Evolutionary conservation across 306 rosid species (phyloP), one percentile per base, ranked within the genome.

Genomic region (Sicyos edulis): DNA sequence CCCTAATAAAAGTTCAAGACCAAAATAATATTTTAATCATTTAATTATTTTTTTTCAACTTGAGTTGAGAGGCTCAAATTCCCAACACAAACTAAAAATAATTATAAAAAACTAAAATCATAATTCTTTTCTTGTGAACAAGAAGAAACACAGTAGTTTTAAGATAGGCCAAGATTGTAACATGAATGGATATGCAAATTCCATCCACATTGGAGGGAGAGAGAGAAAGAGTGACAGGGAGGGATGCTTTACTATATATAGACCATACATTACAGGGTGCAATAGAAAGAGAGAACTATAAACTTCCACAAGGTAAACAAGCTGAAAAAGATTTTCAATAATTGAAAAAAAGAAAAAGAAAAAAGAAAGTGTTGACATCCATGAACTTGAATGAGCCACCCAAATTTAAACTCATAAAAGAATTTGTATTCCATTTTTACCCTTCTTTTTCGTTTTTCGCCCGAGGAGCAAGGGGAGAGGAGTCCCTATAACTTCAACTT

Each of bases 391-490:
- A 54, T 71, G 17, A 53, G 54, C 75, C 49, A 29, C 7, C n/a
- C 75, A 71, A 71, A 17, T 86, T 84, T 84, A 79, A 88, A 78
- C 83, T 78, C 83, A 82, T 81, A 78, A 82, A 88, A 90, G 78
- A 78, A 82, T 77, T 49, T 68, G 72, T 66, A 21, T 68, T 49
- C 8, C 40, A 19, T 66, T 66, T 66, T 42, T 64, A 11, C 45
- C 9, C 12, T n/a, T 37, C 10, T 42, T 19, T 85, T 80, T 32
- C 8, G 5, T 37, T 37, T 85, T 80, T 73, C 78, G 80, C 84
- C 82, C 80, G 76, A 70, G 61, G 52, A 19, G 37, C 44, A 5
- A 8, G 44, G 44, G 8, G 44, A 7, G 6, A 37, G 44, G 44
- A 5, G 44, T 37, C 44, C 8, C 44, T 37, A 8, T 3, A n/a